phyloP scores from a whole-genome alignment of 495 filamentous ascomycete genomes.

The Penicillium alfredii region DNA sequence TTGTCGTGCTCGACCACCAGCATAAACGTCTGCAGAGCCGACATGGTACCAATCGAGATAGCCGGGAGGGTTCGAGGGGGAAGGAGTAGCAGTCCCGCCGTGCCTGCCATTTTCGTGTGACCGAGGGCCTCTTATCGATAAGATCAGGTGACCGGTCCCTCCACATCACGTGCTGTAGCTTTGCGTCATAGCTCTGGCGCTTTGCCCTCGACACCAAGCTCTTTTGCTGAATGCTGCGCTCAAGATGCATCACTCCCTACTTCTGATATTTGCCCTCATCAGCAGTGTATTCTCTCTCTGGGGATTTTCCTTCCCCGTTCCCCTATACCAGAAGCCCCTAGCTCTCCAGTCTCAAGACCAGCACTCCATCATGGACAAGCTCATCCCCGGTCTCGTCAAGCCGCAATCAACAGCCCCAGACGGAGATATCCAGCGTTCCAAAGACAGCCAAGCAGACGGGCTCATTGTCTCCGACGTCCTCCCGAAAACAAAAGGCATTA shows the following conservation, averaged over 20 bases:
- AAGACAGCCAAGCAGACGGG: conserved; percentile 12
- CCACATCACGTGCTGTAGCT: not conserved
- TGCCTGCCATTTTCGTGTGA: conserved; percentile 3
- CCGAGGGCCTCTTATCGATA: conserved; percentile 14
- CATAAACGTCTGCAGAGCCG: conserved; percentile 59
- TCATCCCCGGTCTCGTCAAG: conserved; percentile 28
- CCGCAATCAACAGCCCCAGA: conserved; percentile 29
- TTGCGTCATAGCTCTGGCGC: conserved; percentile 7
- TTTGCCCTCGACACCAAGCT: not conserved
- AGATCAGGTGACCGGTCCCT: conserved; percentile 4
- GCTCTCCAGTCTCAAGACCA: conserved; percentile 16
- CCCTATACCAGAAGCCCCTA: conserved; percentile 10
- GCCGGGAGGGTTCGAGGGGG: conserved; percentile 10
- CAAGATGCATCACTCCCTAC: conserved; percentile 17
- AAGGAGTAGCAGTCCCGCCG: conserved; percentile 1
- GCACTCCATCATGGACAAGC: conserved; percentile 28
- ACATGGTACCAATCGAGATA: conserved; percentile 42
- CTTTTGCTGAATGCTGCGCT: not conserved
- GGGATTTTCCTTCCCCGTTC: conserved; percentile 7
- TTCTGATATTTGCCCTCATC: conserved; percentile 10
- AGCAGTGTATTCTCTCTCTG: conserved; percentile 11
- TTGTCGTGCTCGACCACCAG: conserved; percentile 59
- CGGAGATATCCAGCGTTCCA: conserved; percentile 17
- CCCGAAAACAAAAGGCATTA: conserved; percentile 71
- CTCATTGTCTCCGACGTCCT: conserved; percentile 80